phyloP scores from a whole-genome alignment of 2,329 filamentous ascomycete species.

The Aspergillus flavus region DNA sequence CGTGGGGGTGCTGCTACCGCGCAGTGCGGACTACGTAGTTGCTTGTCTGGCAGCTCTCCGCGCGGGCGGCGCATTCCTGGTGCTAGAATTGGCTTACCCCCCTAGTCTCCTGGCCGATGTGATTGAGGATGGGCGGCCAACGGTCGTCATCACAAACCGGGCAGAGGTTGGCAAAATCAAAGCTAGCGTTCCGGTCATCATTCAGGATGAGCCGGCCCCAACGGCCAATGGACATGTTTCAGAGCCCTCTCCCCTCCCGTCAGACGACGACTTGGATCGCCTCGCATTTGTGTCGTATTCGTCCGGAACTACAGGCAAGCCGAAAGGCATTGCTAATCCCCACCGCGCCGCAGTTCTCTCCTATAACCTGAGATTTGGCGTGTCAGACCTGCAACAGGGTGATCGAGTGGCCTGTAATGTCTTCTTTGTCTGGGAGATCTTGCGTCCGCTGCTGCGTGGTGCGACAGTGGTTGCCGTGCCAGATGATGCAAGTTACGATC shows the following conservation, averaged over 20 bases:
- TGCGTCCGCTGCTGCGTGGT: conserved; percentile 74
- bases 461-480: conserved; percentile 76
- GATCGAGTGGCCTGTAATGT: conserved; percentile 86
- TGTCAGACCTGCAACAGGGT: conserved; percentile 70
- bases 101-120: conserved; percentile 74
- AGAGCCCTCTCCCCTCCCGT: conserved; percentile 55
- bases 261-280: conserved; percentile 70
- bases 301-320: conserved; percentile 74
- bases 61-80: conserved; percentile 77
- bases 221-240: conserved; percentile 45
- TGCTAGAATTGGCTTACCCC: conserved; percentile 78
- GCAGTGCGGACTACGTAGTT: conserved; percentile 78
- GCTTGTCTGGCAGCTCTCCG: conserved; percentile 76
- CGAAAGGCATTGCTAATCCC: conserved; percentile 81
- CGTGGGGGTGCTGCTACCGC: conserved; percentile 74
- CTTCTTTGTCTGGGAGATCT: conserved; percentile 84
- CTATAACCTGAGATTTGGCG: conserved; percentile 70
- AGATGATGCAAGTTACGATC: conserved; percentile 77
- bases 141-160: conserved; percentile 69
- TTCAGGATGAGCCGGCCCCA: conserved; percentile 57
- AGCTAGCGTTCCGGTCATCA: conserved; percentile 61
- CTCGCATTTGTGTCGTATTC: conserved; percentile 82
- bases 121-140: conserved; percentile 72
- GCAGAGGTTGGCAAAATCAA: conserved; percentile 69
- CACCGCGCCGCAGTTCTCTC: conserved; percentile 74